Percentiles rank a stretch among this genome's conserved stretches.
Evolutionary conservation across 2,329 filamentous ascomycete species (phyloP).

Genomic region (Xylariaceae sp.): DNA sequence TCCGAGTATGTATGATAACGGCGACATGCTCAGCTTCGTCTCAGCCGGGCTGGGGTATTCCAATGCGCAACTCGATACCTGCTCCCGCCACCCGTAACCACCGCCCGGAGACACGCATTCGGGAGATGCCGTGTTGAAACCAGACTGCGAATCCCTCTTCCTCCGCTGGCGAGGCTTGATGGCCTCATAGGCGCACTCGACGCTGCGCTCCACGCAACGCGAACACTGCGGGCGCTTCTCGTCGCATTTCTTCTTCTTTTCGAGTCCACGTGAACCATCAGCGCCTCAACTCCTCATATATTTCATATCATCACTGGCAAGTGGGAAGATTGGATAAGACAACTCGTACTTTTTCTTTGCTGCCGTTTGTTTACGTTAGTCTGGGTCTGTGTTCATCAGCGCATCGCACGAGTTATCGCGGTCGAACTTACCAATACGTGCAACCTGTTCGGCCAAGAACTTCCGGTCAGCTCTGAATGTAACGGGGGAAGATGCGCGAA

Average conservation of each 20-base stretch:
- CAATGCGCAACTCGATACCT: slow-evolving; percentile 19
- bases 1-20: slow-evolving; percentile 13
- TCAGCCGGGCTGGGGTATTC: slow-evolving; percentile 25
- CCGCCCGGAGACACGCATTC: slow-evolving; percentile 16
- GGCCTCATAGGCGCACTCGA: slow-evolving; percentile 49
- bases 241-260: slow-evolving; percentile 57
- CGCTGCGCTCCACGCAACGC: slow-evolving; percentile 47
- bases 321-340: not conserved
- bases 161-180: slow-evolving; percentile 42
- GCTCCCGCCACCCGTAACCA: slow-evolving; percentile 24
- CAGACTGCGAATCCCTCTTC: slow-evolving; percentile 35
- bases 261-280: slow-evolving; percentile 3
- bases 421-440: slow-evolving; percentile 46
- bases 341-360: slow-evolving; percentile 51
- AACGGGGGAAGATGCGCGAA: not conserved
- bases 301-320: not conserved
- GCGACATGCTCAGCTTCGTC: slow-evolving; percentile 19
- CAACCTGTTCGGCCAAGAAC: slow-evolving; percentile 40
- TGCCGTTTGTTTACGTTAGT: slow-evolving; percentile 27
- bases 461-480: slow-evolving; percentile 26
- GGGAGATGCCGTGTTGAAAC: slow-evolving; percentile 15
- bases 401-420: not conserved
- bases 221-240: slow-evolving; percentile 49
- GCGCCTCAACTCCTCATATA: not conserved
- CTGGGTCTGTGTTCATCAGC: slow-evolving; percentile 11